Conservation (phyloP, 805 yeast genomes). For the Cyberlindnera samutprakarnensis region DNA sequence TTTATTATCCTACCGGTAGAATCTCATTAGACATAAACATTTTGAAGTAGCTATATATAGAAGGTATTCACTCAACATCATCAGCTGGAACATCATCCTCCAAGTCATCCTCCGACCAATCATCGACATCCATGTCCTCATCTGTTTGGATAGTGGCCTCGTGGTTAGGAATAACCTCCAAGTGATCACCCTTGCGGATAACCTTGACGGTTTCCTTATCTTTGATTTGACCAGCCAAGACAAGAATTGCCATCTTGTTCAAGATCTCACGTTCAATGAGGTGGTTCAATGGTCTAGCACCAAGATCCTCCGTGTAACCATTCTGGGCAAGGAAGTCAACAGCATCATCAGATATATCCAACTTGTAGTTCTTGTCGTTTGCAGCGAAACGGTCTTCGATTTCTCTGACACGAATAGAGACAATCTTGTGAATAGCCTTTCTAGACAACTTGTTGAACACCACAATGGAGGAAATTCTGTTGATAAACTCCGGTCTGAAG, state of each 20-base stretch:
- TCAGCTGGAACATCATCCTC: conserved; percentile 4
- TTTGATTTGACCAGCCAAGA: conserved; percentile 76
- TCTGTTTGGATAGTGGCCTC: conserved; percentile 37
- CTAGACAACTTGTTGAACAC: conserved; percentile 89
- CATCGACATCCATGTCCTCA: conserved; percentile 50
- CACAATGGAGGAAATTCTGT: conserved; percentile 89
- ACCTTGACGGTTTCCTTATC: conserved; percentile 86
- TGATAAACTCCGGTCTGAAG: conserved; percentile 95
- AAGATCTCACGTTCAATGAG: conserved; percentile 83
- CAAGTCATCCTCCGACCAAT: conserved; percentile 50
- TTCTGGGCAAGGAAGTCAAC: conserved; percentile 72
- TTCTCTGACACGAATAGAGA: conserved; percentile 75
- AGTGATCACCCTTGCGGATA: conserved; percentile 45
- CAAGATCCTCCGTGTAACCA: conserved; percentile 90
- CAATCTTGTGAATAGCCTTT: conserved; percentile 89
- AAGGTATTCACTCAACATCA: conserved; percentile 1
- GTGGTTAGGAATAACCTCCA: conserved; percentile 84
- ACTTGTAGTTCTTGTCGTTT: conserved; percentile 70
- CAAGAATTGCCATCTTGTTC: conserved; percentile 82
- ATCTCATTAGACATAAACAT: no score
- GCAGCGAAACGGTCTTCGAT: conserved; percentile 78
- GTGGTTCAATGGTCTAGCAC: conserved; percentile 95
- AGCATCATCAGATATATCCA: conserved; percentile 71
- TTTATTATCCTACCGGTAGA: no score
- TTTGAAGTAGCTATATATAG: no score